A percentile compares a stretch with the other conserved stretches of the same genome.
Evolutionary conservation across 1,284 basidiomycete genomes (phyloP).

Genomic region (Leccinum colubrinum): DNA sequence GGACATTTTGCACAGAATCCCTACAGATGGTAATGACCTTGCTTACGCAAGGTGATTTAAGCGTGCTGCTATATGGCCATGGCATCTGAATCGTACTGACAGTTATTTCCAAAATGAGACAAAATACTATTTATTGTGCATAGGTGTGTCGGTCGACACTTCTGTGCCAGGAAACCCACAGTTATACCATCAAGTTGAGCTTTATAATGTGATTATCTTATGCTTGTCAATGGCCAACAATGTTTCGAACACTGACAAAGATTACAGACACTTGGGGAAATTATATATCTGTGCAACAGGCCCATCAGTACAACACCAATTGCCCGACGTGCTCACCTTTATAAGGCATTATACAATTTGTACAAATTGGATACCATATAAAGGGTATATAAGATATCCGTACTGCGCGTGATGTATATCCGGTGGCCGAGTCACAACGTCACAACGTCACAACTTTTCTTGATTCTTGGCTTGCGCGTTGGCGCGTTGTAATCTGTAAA

Average conservation of each 20-base stretch:
- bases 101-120: no score
- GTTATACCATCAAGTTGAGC: neutral
- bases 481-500: no score
- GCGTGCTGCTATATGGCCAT: no score
- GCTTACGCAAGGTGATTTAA: no score
- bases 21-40: no score
- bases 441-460: no score
- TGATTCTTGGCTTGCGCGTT: neutral
- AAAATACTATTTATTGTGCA: no score
- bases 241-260: neutral
- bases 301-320: neutral
- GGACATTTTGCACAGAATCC: no score
- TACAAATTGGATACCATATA: conserved; percentile 1
- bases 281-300: neutral
- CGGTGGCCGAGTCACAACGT: no score
- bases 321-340: neutral
- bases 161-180: no score
- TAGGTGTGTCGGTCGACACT: no score
- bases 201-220: neutral
- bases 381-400: neutral
- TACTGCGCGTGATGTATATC: neutral
- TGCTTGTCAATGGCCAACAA: neutral
- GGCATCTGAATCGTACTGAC: no score
- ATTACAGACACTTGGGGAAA: neutral
- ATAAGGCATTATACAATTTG: neutral